These are phyloP conservation scores for Huiozyma naganishii DNA, from an alignment of 805 yeast genomes.

Conservation along the genomic window DNA sequence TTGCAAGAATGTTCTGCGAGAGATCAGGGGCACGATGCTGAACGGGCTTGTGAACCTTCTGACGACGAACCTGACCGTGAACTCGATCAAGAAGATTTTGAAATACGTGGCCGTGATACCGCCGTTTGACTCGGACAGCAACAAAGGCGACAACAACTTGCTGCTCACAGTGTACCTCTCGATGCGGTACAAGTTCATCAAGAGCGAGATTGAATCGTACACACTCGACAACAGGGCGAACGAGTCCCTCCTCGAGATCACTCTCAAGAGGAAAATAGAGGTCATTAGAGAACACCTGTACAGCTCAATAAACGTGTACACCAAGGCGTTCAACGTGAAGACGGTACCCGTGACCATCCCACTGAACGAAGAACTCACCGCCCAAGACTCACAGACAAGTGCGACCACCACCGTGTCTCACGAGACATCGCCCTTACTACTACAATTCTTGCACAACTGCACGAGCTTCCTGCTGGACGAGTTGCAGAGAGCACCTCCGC, in stretches of 20 bases:
- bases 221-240: conserved; percentile 10
- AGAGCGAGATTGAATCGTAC: conserved; percentile 43
- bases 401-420: background rate
- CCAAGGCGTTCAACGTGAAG: conserved; percentile 10
- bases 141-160: conserved; percentile 19
- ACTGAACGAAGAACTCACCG: background rate
- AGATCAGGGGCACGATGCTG: conserved; percentile 44
- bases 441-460: conserved; percentile 28
- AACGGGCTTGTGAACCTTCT: conserved; percentile 57
- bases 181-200: conserved; percentile 59
- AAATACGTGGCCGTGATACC: conserved; percentile 64
- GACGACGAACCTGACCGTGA: conserved; percentile 66
- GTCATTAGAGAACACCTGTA: conserved; percentile 59
- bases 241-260: conserved; percentile 19
- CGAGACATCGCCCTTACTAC: conserved; percentile 21
- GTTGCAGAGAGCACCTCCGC: conserved; percentile 2
- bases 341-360: conserved; percentile 9
- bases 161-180: conserved; percentile 49
- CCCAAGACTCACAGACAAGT: background rate
- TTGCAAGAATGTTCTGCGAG: conserved; percentile 17
- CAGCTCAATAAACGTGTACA: conserved; percentile 19
- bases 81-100: conserved; percentile 67
- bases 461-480: conserved; percentile 23
- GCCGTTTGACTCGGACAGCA: conserved; percentile 30
- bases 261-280: conserved; percentile 67